Evolutionary conservation across 2,329 filamentous ascomycete genomes (phyloP), one percentile per base, ranked within the genome.

Genomic region (Davidsoniella australis): DNA sequence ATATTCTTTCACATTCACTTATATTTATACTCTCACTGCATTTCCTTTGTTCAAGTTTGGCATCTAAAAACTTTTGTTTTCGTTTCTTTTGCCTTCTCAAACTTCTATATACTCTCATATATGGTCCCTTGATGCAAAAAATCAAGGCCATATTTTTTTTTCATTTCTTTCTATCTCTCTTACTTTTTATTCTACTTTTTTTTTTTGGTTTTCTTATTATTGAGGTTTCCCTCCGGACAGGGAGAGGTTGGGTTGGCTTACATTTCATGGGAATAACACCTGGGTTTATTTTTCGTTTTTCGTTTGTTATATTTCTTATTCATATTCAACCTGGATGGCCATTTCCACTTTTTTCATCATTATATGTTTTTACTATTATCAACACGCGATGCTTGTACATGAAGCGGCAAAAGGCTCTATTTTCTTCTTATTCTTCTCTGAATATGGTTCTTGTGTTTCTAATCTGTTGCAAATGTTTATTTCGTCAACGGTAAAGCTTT

Each of bases 11-110:
- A 33, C 12, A 33, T 12, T 33, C 29, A 33, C 29, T 33, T 33
- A 9, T 9, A 5, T 23, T 29, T 20, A 47, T 47, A 47, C 40
- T 47, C 24, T 41, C n/a, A 47, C 20, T 40, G 39, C 45, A 40
- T 33, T 26, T 43, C 23, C 12, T 37, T 24, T 47, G 45, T 47
- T 23, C n/a, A 47, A 37, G 23, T 45, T 39, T 20, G 29, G 29
- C 29, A 33, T 33, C 7, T 33, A 33, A 33, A 33, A 33, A 33
- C 26, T 1, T 45, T 7, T 37, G 17, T 45, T 45, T 45, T 45
- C 12, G 14, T 45, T 45, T 33, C 5, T 45, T 37, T 45, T 45
- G 18, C 17, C 33, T 45, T 33, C 5, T 6, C 29, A 9, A 14
- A 33, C 12, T 45, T 45, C 12, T 33, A 37, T 42, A 18, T 20